Percentiles rank a stretch among this genome's conserved stretches.
Conservation (phyloP, 768 basidiomycete genomes). For the Cystoderma amianthinum region DNA sequence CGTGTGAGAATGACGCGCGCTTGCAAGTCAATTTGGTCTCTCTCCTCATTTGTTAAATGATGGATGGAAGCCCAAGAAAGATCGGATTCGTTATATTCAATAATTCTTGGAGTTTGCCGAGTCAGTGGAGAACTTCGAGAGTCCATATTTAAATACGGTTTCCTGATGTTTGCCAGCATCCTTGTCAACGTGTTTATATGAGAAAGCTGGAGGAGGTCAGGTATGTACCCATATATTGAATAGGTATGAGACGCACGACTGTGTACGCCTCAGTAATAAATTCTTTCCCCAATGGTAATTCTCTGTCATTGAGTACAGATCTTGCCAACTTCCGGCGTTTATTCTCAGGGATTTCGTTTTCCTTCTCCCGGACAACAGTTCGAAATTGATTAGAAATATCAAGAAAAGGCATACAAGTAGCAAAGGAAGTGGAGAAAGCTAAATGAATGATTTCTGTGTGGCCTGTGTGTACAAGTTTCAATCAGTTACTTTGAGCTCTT, state of each 20-base stretch:
- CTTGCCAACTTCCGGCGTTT: constrained; percentile 44
- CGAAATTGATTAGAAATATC: constrained; percentile 63
- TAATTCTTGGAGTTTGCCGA: constrained; percentile 41
- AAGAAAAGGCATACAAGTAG: constrained; percentile 41
- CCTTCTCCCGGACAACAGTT: constrained; percentile 40
- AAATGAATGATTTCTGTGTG: not conserved
- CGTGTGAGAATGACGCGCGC: constrained; percentile 79
- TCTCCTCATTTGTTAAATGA: constrained; percentile 80
- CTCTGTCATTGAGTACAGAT: constrained; percentile 20
- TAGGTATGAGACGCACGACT: constrained; percentile 35
- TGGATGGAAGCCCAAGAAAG: constrained; percentile 58
- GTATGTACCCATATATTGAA: not conserved
- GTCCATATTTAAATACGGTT: constrained; percentile 83
- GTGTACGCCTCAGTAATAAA: constrained; percentile 73
- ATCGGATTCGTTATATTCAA: constrained; percentile 45
- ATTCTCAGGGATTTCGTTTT: constrained; percentile 28
- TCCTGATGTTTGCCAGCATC: constrained; percentile 72
- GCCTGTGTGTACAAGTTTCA: not conserved
- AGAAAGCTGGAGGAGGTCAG: constrained; percentile 41
- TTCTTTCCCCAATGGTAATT: constrained; percentile 45
- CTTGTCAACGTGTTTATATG: constrained; percentile 65
- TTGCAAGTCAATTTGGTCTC: constrained; percentile 94
- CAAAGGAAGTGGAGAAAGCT: not conserved
- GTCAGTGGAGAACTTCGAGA: constrained; percentile 43
- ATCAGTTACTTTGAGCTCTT: too few relatives aligned